Evolutionary conservation across 208 protist species (phyloP).

Genomic region (Trypanosoma boissoni): DNA sequence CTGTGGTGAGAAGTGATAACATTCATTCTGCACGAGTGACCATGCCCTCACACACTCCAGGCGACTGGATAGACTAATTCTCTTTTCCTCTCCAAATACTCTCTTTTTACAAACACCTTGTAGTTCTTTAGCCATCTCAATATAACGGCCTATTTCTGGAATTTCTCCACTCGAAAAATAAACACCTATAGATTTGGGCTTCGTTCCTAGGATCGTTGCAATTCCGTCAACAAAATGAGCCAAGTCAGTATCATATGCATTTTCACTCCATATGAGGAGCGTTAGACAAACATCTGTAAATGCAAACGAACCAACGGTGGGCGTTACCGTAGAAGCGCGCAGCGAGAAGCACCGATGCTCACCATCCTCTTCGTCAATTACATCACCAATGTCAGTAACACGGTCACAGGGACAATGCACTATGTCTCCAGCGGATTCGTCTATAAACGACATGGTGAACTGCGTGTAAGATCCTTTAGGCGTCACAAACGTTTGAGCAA

Average conservation of each 20-base stretch:
- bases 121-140: slow-evolving; percentile 7
- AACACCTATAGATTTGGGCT: slow-evolving; percentile 36
- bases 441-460: slow-evolving; percentile 60
- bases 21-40: slow-evolving; percentile 51
- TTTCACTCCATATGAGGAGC: slow-evolving; percentile 33
- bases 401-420: slow-evolving; percentile 64
- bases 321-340: slow-evolving; percentile 37
- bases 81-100: slow-evolving; percentile 36
- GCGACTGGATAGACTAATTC: slow-evolving; percentile 26
- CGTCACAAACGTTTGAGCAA: slow-evolving; percentile 30
- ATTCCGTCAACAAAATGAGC: slow-evolving; percentile 31
- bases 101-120: slow-evolving; percentile 13
- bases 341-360: slow-evolving; percentile 41
- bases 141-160: slow-evolving; percentile 14
- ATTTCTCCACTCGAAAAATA: slow-evolving; percentile 25
- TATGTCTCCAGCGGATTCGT: slow-evolving; percentile 39
- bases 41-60: slow-evolving; percentile 58
- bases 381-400: slow-evolving; percentile 43
- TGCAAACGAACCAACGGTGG: slow-evolving; percentile 36
- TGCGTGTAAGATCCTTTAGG: slow-evolving; percentile 31
- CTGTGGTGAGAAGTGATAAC: slow-evolving; percentile 41
- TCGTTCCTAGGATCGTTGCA: slow-evolving; percentile 34
- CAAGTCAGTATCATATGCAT: slow-evolving; percentile 29
- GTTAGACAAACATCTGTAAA: slow-evolving; percentile 50
- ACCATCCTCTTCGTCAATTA: slow-evolving; percentile 49